Conservation (phyloP, 2,329 filamentous ascomycete genomes). For the Pestalotiopsis sp. region DNA sequence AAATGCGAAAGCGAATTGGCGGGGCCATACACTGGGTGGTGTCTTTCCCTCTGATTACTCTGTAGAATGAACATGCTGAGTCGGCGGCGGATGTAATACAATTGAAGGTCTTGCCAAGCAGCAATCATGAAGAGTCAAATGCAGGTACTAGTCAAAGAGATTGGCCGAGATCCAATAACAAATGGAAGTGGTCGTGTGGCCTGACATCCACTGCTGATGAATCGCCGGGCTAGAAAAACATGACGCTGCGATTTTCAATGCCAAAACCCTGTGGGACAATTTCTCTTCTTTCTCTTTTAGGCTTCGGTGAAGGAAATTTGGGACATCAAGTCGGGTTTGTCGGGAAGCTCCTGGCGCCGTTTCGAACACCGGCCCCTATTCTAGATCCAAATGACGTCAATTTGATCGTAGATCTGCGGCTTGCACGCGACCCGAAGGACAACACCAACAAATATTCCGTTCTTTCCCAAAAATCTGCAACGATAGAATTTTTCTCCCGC, state of each 20-base stretch:
- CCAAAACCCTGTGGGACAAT: neutral
- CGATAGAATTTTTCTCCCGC: neutral
- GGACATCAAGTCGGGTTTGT: neutral
- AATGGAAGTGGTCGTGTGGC: neutral
- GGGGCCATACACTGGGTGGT: too few species aligned
- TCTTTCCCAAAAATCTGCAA: neutral
- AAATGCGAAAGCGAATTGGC: too few species aligned
- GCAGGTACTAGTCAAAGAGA: neutral
- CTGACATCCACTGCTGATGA: neutral
- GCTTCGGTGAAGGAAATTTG: neutral
- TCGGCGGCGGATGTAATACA: neutral
- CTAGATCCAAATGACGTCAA: constrained; percentile 3
- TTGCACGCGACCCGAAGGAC: neutral
- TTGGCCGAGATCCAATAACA: neutral
- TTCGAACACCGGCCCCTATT: neutral
- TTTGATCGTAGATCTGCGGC: neutral
- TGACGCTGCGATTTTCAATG: neutral
- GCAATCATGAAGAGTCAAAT: neutral
- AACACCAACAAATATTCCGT: neutral
- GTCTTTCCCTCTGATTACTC: too few species aligned
- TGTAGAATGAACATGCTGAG: too few species aligned
- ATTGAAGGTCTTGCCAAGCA: neutral
- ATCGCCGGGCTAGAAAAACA: neutral
- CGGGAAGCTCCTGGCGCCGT: neutral
- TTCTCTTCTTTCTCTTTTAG: neutral